These are phyloP conservation scores for Flaveria bidentis DNA, from an alignment of 129 eudicot species.

Conservation along the genomic window DNA sequence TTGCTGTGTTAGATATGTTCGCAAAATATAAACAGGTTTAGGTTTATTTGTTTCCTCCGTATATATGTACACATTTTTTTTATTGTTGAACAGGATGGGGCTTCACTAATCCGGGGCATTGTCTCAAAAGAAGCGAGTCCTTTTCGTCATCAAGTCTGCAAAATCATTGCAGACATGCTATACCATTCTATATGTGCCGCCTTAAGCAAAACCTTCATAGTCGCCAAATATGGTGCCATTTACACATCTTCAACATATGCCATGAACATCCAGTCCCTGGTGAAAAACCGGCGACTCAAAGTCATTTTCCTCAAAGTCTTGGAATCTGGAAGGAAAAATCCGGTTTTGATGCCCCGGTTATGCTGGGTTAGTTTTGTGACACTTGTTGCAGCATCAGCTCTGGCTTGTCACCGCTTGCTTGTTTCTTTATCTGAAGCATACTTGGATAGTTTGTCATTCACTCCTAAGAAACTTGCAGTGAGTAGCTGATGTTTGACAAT, in stretches of 20 bases:
- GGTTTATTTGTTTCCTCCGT: not conserved
- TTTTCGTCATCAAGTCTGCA: slow-evolving; percentile 66
- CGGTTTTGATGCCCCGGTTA: slow-evolving; percentile 54
- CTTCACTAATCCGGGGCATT: slow-evolving; percentile 61
- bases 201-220: slow-evolving; percentile 28
- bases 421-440: slow-evolving; percentile 51
- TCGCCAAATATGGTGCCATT: slow-evolving; percentile 27
- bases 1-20: not conserved
- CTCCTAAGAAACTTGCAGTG: slow-evolving; percentile 46
- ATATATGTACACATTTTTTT: slow-evolving; percentile 6
- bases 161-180: slow-evolving; percentile 57
- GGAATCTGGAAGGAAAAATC: slow-evolving; percentile 65
- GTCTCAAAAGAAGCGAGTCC: slow-evolving; percentile 70
- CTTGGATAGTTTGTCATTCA: slow-evolving; percentile 50
- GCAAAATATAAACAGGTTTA: not conserved
- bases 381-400: slow-evolving; percentile 56
- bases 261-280: slow-evolving; percentile 46
- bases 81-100: slow-evolving; percentile 68
- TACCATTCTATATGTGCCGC: slow-evolving; percentile 48
- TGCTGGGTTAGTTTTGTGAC: slow-evolving; percentile 56
- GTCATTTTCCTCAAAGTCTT: slow-evolving; percentile 58
- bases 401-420: slow-evolving; percentile 65
- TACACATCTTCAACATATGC: slow-evolving; percentile 25
- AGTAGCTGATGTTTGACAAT: slow-evolving; percentile 27
- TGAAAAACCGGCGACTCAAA: slow-evolving; percentile 69